Base-by-base conservation (phyloP, 768 basidiomycete genomes). In the Suillus cothurnatus region DNA sequence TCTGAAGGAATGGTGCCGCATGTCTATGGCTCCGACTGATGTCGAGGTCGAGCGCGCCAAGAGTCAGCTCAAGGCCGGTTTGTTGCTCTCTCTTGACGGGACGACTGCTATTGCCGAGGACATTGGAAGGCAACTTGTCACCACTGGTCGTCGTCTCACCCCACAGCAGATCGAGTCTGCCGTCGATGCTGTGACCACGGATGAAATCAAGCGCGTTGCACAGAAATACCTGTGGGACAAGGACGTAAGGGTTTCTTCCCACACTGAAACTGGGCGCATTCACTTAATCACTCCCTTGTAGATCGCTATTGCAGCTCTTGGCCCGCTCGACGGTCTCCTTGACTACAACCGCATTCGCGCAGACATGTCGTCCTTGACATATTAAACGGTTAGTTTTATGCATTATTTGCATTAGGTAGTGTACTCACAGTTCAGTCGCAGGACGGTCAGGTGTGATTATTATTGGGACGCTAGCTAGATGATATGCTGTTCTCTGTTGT, bases 201-300 rank as follows among this genome's bases (percentile, higher is more conserved):
- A 88, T 23, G 95, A 98, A 76, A 95, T 99, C 79, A 91, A 92
- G 83, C 87, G 94, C 21, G 94, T 95, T 66, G 97, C 95, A 52
- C 90, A 93, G 82, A 96, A 94, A 82, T 97, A 97, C 78, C 85
- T 97, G 19, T 97, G 95, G 94, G 95, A 98, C 78, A 92, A 93
- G 79, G 95, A 97, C 78, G 92, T 94, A 74, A 72, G 87, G 82
- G 15, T 41, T 50, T 57, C 64, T 32, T 64, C 34, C 31, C 52
- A 53, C 8, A 26, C 47, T 64, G n/a, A 41, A 64, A 6, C 60
- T 64, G 19, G 38, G 58, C 34, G 34, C 43, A 26, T 47, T 56
- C 21, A 49, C 36, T 73, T 19, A 64, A 67, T 61, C 39, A 36
- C 45, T n/a, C 31, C 69, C 23, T 59, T 39, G 1, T 72, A 93